Conservation (phyloP, 2,329 filamentous ascomycete genomes). For the Clonostachys byssicola region DNA sequence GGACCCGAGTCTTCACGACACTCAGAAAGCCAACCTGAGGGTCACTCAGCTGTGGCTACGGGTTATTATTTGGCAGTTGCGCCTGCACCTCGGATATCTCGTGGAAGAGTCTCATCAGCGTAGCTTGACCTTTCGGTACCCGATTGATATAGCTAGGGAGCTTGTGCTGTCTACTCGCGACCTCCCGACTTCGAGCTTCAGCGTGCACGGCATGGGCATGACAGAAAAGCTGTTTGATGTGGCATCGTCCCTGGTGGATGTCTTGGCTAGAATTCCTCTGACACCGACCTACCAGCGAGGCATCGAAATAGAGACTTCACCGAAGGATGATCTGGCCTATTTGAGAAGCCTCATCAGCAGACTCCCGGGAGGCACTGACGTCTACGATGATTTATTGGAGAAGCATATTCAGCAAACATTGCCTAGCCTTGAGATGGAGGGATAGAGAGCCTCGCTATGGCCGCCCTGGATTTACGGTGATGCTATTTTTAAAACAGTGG, state of each 20-base stretch:
- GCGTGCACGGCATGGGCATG: slow-evolving; percentile 37
- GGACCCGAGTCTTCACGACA: slow-evolving; percentile 26
- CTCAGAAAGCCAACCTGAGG: slow-evolving; percentile 36
- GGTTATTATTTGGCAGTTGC: slow-evolving; percentile 38
- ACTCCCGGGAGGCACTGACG: slow-evolving; percentile 27
- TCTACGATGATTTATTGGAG: slow-evolving; percentile 30
- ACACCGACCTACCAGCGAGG: slow-evolving; percentile 15
- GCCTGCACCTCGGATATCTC: slow-evolving; percentile 34
- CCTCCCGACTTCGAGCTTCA: slow-evolving; percentile 29
- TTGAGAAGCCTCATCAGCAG: slow-evolving; percentile 27
- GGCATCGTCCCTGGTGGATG: slow-evolving; percentile 36
- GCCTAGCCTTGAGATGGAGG: slow-evolving; percentile 11
- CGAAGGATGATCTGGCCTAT: slow-evolving; percentile 30
- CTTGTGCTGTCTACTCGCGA: slow-evolving; percentile 30
- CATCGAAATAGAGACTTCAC: slow-evolving; percentile 14
- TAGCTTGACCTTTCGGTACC: slow-evolving; percentile 35
- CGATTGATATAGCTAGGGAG: slow-evolving; percentile 33
- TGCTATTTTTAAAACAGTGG: too few species aligned
- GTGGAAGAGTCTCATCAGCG: slow-evolving; percentile 20
- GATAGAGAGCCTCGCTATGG: too few species aligned
- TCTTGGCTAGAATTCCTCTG: slow-evolving; percentile 33
- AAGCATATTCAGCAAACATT: slow-evolving; percentile 32
- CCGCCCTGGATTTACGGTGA: too few species aligned
- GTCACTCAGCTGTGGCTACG: slow-evolving; percentile 40
- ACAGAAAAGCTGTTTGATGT: slow-evolving; percentile 42